Evolutionary conservation across 495 filamentous ascomycete species (phyloP).

Genomic region (Pseudoneurospora amorphoporcata): DNA sequence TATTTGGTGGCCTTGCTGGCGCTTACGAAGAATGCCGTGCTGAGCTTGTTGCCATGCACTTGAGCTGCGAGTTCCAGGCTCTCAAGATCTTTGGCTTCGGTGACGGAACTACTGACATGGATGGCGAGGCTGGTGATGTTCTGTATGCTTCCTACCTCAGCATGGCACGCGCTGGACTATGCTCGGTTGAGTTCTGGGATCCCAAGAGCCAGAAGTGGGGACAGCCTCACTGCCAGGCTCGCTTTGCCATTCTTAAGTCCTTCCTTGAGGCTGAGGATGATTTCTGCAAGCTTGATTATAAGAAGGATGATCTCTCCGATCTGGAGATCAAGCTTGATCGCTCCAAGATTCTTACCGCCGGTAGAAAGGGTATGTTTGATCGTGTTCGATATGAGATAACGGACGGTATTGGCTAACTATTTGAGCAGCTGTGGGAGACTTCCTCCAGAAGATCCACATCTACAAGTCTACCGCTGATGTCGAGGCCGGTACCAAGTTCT

Average conservation of each 20-base stretch:
- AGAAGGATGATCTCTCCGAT: conserved; percentile 66
- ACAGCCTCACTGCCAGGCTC: conserved; percentile 88
- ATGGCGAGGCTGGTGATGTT: conserved; percentile 70
- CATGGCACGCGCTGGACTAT: conserved; percentile 85
- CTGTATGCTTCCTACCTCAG: conserved; percentile 76
- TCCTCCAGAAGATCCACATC: conserved; percentile 82
- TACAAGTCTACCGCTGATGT: conserved; percentile 88
- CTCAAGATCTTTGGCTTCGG: conserved; percentile 88
- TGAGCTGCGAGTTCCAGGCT: conserved; percentile 81
- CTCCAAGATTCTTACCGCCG: conserved; percentile 61
- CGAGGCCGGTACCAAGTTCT: conserved; percentile 62
- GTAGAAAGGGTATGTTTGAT: conserved; percentile 37
- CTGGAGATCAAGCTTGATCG: conserved; percentile 72
- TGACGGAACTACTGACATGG: conserved; percentile 58
- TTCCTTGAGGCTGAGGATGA: conserved; percentile 77
- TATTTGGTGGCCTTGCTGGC: conserved; percentile 77
- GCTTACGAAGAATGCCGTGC: conserved; percentile 68
- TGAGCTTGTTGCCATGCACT: conserved; percentile 87
- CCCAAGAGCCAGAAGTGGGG: conserved; percentile 85
- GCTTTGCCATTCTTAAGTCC: conserved; percentile 75
- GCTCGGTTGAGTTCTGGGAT: conserved; percentile 82
- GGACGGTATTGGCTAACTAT: conserved; percentile 1
- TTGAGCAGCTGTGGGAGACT: conserved; percentile 65
- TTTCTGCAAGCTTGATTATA: conserved; percentile 72
- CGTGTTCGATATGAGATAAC: neutral